phyloP scores from a whole-genome alignment of 148 eudicot genomes.

The Cornus suecica region DNA sequence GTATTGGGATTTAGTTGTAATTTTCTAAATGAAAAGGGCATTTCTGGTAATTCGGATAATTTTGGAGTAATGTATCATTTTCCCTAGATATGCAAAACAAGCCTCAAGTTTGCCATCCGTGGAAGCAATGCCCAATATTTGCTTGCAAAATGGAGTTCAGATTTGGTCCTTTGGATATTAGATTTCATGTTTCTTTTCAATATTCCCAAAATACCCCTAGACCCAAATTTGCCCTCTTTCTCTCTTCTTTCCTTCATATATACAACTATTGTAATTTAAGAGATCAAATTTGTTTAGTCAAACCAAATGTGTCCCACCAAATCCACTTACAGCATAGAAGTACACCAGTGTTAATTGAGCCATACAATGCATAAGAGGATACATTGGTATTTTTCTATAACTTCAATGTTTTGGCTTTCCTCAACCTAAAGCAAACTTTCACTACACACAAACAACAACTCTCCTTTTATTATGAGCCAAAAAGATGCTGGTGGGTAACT shows the following conservation, averaged over 20 bases:
- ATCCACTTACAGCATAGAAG: background rate
- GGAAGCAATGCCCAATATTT: slow-evolving; percentile 12
- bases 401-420: slow-evolving; percentile 19
- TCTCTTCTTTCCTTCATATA: background rate
- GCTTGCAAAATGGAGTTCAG: slow-evolving; percentile 6
- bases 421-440: slow-evolving; percentile 39
- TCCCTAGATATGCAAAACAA: background rate
- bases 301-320: background rate
- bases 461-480: slow-evolving; percentile 17
- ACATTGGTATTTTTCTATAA: background rate
- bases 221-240: background rate
- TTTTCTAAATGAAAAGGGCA: background rate
- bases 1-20: background rate
- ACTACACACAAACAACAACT: slow-evolving; percentile 31
- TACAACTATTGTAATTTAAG: background rate
- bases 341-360: too few species aligned
- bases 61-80: background rate
- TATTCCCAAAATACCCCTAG: background rate
- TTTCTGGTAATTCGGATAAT: background rate
- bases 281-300: background rate
- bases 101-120: background rate
- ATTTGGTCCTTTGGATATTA: background rate
- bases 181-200: background rate
- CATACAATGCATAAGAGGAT: background rate
- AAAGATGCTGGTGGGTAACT: slow-evolving; percentile 14